Evolutionary conservation across 1,284 basidiomycete genomes (phyloP).

Genomic region (Pseudozyma sp.): DNA sequence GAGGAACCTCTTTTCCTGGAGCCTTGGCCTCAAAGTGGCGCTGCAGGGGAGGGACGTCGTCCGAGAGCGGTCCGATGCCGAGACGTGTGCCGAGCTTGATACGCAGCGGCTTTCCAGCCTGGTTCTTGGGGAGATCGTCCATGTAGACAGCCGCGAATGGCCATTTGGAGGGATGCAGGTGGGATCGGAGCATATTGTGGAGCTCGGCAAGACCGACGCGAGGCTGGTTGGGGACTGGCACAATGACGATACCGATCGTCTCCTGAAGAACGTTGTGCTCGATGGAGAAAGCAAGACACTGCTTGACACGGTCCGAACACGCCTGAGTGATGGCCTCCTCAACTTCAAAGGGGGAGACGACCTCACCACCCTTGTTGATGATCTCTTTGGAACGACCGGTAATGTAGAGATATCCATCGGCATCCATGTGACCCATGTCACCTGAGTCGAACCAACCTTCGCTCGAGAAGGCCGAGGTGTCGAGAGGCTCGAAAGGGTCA

Average conservation of each 20-base stretch:
- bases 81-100: constrained; percentile 68
- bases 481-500: constrained; percentile 61
- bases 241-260: constrained; percentile 69
- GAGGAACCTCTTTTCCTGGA: constrained; percentile 65
- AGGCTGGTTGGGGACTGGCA: constrained; percentile 66
- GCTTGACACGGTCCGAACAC: constrained; percentile 66
- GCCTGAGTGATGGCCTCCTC: constrained; percentile 68
- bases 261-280: constrained; percentile 68
- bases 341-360: constrained; percentile 68
- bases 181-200: constrained; percentile 66
- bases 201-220: constrained; percentile 67
- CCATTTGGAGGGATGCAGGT: constrained; percentile 68
- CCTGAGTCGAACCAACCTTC: constrained; percentile 69
- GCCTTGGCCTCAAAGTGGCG: constrained; percentile 68
- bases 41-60: constrained; percentile 66
- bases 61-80: constrained; percentile 65
- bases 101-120: constrained; percentile 68
- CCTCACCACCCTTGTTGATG: constrained; percentile 69
- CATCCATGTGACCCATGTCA: constrained; percentile 69
- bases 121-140: constrained; percentile 68
- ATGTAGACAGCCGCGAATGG: constrained; percentile 68
- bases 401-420: constrained; percentile 68
- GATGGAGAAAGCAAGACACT: constrained; percentile 67
- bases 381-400: constrained; percentile 69
- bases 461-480: constrained; percentile 65